phyloP scores from a whole-genome alignment of 768 basidiomycete species.

The Podaxis carcinomalis region DNA sequence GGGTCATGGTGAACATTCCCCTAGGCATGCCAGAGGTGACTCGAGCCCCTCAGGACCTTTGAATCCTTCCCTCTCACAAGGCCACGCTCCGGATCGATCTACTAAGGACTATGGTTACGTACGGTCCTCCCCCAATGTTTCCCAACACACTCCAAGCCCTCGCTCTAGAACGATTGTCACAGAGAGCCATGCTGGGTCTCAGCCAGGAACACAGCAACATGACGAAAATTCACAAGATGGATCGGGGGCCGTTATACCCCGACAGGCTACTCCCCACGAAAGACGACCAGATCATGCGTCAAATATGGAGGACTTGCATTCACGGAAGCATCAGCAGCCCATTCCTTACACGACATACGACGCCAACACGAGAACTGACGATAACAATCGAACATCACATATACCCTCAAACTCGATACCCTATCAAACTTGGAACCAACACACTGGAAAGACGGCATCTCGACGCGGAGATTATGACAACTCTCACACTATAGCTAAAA shows the following conservation, averaged over 20 bases:
- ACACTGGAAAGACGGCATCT: neutral
- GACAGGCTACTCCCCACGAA: neutral
- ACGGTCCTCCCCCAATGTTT: conserved; percentile 1
- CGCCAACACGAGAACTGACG: neutral
- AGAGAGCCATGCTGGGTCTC: neutral
- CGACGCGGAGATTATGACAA: neutral
- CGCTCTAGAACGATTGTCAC: neutral
- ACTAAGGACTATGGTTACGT: neutral
- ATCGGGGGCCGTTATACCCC: neutral
- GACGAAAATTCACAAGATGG: neutral
- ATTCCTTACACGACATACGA: neutral
- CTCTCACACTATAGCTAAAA: neutral
- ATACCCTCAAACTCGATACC: neutral
- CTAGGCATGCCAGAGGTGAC: neutral
- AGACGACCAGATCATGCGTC: conserved; percentile 1
- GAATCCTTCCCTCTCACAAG: neutral
- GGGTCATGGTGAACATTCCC: conserved; percentile 1
- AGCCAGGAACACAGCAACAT: neutral
- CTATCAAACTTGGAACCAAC: neutral
- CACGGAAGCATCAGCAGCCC: neutral
- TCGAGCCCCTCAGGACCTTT: conserved; percentile 3
- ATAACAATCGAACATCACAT: conserved; percentile 3
- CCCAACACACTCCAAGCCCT: conserved; percentile 6
- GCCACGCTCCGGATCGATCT: neutral
- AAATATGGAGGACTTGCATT: neutral